Percentiles rank a stretch among this genome's conserved stretches.
Conservation (phyloP, 164 flowering plant species). For the Liquidambar formosana region DNA sequence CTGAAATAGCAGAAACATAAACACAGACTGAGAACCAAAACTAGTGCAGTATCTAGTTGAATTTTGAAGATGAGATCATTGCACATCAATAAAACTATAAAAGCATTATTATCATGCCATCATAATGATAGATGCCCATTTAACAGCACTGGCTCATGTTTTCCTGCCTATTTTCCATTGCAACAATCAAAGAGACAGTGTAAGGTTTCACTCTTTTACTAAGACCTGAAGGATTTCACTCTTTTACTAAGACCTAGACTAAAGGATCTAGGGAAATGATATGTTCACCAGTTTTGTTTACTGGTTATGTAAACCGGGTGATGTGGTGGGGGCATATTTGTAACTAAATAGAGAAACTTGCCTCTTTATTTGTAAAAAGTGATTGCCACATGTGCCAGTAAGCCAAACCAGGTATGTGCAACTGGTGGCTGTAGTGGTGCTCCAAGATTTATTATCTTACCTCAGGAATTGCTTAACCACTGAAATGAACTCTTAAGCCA, state of each 20-base stretch:
- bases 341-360: too few relatives aligned
- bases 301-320: too few relatives aligned
- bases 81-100: neutral
- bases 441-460: neutral
- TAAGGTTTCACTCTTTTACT: neutral
- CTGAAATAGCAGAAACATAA: constrained; percentile 9
- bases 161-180: neutral
- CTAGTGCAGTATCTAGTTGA: neutral
- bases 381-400: too few relatives aligned
- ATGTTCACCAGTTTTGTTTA: too few relatives aligned
- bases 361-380: too few relatives aligned
- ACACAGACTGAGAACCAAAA: neutral
- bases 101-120: too few relatives aligned
- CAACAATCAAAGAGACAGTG: neutral
- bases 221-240: neutral
- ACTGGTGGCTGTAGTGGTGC: too few relatives aligned
- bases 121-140: neutral
- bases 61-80: neutral
- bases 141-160: neutral
- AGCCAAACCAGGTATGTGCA: too few relatives aligned
- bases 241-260: neutral
- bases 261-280: too few relatives aligned
- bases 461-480: neutral
- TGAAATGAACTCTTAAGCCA: too few relatives aligned
- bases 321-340: too few relatives aligned